Base-by-base conservation (phyloP, 2,329 filamentous ascomycete species). In the Tolypocladium nubicola region DNA sequence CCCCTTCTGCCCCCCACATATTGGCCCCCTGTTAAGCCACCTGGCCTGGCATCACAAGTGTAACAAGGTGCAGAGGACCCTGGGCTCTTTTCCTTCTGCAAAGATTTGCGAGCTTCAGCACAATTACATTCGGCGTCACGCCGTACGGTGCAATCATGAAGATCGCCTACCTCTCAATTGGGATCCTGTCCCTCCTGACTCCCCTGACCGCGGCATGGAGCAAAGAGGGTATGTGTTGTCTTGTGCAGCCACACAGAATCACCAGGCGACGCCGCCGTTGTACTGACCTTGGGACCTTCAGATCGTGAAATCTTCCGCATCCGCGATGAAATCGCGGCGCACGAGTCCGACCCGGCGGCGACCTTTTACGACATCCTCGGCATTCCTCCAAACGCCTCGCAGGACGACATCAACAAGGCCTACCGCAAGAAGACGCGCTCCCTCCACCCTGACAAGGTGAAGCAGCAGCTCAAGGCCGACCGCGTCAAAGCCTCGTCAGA, bases 291-390 rank as follows among this genome's bases (percentile, higher is more conserved):
- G 23, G 4, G n/a, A 30, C 43, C 50, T 52, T 35, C 67, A 95
- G 94, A 99, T 75, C 90, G 95, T 70, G 94, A 99, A 76, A 97
- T 99, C 76, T 99, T 99, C 78, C 89, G 91, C 66, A 81, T 99
- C 61, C 87, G 87, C 68, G 91, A 97, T 75, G 94, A 97, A 71
- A 83, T 99, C 57, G 75, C 83, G 50, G 78, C 85, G 62, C 89
- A 97, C 71, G 90, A 97, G 71, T 57, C 68, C 39, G 91, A 94
- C 58, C 67, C 79, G 55, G 86, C 89, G 61, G 81, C 90, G 59
- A 94, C 89, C 65, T 99, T 99, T 75, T 99, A 99, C 82, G 87
- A 95, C 70, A 94, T 96, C 75, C 79, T 99, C 61, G 91, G 87
- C 67, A 82, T 96, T 62, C 78, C 81, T 54, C 78, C 84, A 59